Evolutionary conservation across 306 rosid genomes (phyloP).

Genomic region (Medicago lupulina): DNA sequence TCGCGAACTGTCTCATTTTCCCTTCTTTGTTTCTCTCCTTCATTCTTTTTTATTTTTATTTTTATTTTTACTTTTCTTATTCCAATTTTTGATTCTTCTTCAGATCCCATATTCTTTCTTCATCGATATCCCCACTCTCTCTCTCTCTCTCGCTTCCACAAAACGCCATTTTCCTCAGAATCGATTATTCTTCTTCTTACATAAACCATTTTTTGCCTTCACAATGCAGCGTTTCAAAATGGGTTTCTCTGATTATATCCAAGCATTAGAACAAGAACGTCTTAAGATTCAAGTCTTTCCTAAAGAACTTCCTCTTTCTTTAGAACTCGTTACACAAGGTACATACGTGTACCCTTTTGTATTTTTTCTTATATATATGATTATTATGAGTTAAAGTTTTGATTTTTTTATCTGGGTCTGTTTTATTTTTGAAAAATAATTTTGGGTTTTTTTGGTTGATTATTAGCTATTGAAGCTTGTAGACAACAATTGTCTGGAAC

Average conservation of each 20-base stretch:
- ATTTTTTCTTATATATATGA: not conserved
- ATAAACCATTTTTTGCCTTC: conserved; percentile 39
- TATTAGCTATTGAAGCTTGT: conserved; percentile 77
- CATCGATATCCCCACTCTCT: conserved; percentile 32
- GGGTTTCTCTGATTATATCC: conserved; percentile 58
- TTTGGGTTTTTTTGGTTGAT: not conserved
- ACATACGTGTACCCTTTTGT: conserved; percentile 54
- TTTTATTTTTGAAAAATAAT: conserved; percentile 2
- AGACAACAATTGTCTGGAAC: conserved; percentile 64
- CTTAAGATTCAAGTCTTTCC: conserved; percentile 72
- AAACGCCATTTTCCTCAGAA: conserved; percentile 42
- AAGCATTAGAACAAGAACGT: conserved; percentile 72
- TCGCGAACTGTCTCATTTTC: conserved; percentile 31
- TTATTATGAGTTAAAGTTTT: conserved; percentile 14
- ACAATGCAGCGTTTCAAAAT: conserved; percentile 62
- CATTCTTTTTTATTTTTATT: conserved; percentile 36
- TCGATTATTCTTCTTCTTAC: not conserved
- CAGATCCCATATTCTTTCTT: conserved; percentile 64
- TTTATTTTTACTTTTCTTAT: conserved; percentile 46
- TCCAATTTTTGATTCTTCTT: conserved; percentile 62
- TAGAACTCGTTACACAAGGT: conserved; percentile 82
- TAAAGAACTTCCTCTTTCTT: conserved; percentile 82
- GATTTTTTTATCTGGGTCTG: conserved; percentile 20
- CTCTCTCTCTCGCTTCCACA: conserved; percentile 42
- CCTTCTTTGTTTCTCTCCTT: conserved; percentile 8